Evolutionary conservation across 768 basidiomycete genomes (phyloP).

Genomic region (Rhizopogon rudus): DNA sequence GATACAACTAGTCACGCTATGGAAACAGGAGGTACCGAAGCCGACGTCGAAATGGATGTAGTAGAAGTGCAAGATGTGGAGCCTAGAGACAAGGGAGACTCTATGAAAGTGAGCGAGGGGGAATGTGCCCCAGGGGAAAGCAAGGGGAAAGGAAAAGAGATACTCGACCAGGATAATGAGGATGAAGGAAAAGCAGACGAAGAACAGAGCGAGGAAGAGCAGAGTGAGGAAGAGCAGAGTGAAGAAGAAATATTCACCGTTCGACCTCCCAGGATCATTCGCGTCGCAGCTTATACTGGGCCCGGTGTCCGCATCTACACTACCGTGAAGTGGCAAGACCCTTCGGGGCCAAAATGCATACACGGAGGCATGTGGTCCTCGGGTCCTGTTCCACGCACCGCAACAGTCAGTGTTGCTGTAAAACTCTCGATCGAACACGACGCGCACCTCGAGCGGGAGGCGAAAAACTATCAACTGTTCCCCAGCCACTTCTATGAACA

Average conservation of each 20-base stretch:
- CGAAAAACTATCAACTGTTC: constrained; percentile 21
- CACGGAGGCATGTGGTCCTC: background rate
- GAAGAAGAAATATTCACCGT: background rate
- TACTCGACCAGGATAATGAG: background rate
- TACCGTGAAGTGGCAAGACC: constrained; percentile 8
- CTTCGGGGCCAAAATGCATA: background rate
- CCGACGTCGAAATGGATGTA: background rate
- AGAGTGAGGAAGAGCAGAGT: background rate
- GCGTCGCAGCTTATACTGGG: background rate
- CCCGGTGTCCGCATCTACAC: constrained; percentile 13
- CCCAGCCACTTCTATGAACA: constrained; percentile 24
- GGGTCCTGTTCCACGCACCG: constrained; percentile 19
- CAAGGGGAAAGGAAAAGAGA: background rate
- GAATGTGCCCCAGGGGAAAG: background rate
- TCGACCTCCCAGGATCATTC: background rate
- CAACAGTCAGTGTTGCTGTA: constrained; percentile 36
- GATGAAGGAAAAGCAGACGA: background rate
- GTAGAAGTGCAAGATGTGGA: background rate
- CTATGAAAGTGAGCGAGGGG: too few relatives aligned
- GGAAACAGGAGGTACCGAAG: background rate
- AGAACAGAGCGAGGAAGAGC: background rate
- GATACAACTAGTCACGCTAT: background rate
- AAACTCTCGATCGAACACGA: constrained; percentile 40
- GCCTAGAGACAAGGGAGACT: too few relatives aligned
- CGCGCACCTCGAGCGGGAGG: constrained; percentile 28